phyloP scores from a whole-genome alignment of 208 protist species.

The Kentomonas sorsogonicus region DNA sequence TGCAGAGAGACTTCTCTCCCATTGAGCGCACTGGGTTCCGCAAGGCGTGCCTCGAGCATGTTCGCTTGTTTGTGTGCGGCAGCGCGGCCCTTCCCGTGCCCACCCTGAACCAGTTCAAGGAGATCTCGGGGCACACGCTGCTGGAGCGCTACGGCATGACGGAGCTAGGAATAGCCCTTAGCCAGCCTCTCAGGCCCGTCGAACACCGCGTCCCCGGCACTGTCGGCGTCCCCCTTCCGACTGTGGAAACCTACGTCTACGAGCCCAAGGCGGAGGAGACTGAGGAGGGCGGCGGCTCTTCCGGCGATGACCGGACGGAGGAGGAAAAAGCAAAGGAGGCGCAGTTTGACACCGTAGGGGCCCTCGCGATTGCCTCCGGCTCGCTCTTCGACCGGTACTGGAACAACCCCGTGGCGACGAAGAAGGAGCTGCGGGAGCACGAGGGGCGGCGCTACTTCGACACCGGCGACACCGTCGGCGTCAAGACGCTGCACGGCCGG shows the following conservation, averaged over 20 bases:
- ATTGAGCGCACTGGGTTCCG: slow-evolving; percentile 40
- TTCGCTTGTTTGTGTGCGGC: slow-evolving; percentile 95
- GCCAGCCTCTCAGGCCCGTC: slow-evolving; percentile 80
- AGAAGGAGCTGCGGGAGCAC: slow-evolving; percentile 49
- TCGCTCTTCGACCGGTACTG: slow-evolving; percentile 94
- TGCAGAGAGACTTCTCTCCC: too few species aligned
- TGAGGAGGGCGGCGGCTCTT: slow-evolving; percentile 9
- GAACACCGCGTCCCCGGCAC: slow-evolving; percentile 67
- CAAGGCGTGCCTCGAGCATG: slow-evolving; percentile 24
- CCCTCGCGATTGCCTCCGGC: slow-evolving; percentile 72
- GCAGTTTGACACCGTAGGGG: slow-evolving; percentile 54
- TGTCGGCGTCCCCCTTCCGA: slow-evolving; percentile 87
- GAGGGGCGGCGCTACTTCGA: slow-evolving; percentile 69
- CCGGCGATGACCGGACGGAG: too few species aligned
- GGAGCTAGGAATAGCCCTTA: slow-evolving; percentile 95
- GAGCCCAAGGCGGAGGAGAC: slow-evolving; percentile 21
- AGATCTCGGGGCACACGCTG: slow-evolving; percentile 86
- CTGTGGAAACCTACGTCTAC: slow-evolving; percentile 61
- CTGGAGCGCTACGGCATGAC: slow-evolving; percentile 97
- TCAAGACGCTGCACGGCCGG: slow-evolving; percentile 22
- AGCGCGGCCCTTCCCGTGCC: slow-evolving; percentile 89
- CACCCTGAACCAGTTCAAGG: slow-evolving; percentile 83
- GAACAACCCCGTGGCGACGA: slow-evolving; percentile 82
- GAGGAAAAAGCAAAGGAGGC: slow-evolving; percentile 18
- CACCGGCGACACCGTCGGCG: slow-evolving; percentile 81